Evolutionary conservation across 371 early-diverging fungal genomes (phyloP).

Genomic region (Haplosporangium sp.): DNA sequence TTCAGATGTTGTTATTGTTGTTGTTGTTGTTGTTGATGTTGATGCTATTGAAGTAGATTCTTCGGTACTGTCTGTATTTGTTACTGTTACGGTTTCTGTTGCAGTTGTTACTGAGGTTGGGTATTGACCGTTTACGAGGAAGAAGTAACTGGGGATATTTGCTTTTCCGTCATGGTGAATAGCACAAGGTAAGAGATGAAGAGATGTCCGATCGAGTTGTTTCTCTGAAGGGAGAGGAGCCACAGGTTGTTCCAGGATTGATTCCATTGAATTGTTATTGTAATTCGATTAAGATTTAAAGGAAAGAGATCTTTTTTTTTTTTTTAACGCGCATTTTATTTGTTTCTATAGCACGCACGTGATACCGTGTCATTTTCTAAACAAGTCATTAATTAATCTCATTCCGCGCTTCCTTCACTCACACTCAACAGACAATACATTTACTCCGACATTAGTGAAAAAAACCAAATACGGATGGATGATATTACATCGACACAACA

Average conservation of each 20-base stretch:
- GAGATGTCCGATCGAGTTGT: constrained; percentile 27
- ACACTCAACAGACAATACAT: too few relatives aligned
- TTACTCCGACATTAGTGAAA: too few relatives aligned
- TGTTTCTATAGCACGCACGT: too few relatives aligned
- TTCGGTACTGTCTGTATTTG: neutral
- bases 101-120: neutral
- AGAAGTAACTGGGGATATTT: constrained; percentile 39
- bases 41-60: neutral
- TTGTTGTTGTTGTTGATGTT: neutral
- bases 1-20: neutral
- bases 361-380: too few relatives aligned
- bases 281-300: neutral
- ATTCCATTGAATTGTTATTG: constrained; percentile 25
- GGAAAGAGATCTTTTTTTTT: too few relatives aligned
- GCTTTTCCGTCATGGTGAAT: constrained; percentile 54
- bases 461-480: neutral
- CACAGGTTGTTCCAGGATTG: constrained; percentile 47
- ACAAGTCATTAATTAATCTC: too few relatives aligned
- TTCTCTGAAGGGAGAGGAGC: constrained; percentile 8
- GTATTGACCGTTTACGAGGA: constrained; percentile 46
- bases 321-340: too few relatives aligned
- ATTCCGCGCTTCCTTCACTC: too few relatives aligned
- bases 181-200: constrained; percentile 51
- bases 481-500: neutral
- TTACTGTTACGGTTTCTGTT: neutral